Evolutionary conservation across 2,329 filamentous ascomycete genomes (phyloP), one percentile per base, ranked within the genome.

Genomic region (Colletotrichum lini): DNA sequence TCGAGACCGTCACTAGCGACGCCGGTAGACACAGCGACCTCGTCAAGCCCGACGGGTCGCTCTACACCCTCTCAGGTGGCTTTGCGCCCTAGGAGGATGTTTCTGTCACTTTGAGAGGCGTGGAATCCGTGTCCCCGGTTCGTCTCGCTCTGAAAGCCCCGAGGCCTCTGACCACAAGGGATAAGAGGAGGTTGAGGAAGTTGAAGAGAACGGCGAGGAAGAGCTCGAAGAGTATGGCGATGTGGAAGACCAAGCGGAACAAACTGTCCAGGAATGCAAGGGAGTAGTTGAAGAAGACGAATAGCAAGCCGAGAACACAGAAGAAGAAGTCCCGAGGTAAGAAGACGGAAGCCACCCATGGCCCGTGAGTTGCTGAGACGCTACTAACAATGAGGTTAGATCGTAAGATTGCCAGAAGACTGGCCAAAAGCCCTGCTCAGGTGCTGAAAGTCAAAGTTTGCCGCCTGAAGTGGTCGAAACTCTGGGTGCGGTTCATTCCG

Each of bases 401-500:
- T 21, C 45, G n/a, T 2, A 10, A 8, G 18, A 9, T 1, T 49
- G 45, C 45, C 8, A 16, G n/a, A 13, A 45, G 8, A 13, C 44
- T 7, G 44, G 5, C 44, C 44, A 4, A 23, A 6, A 5, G 6
- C 38, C 2, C 4, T 45, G 15, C 6, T 44, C 38, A 30, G 21
- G 10, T 15, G 21, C 10, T 8, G 2, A 40, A 4, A 10, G 47
- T 61, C 44, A 61, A 50, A 16, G 45, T 40, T n/a, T 61, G 58
- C n/a, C 30, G 26, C 9, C n/a, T 10, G 23, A 12, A 1, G 18
- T 16, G 44, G 44, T 10, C 12, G 5, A 16, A 26, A 21, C 5
- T 15, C 3, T 61, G 58, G 44, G n/a, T 61, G 13, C 58, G 58
- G n/a, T 61, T 61, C 13, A 45, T 61, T 16, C 45, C 58, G 16